Conservation (phyloP, 108 stramenopile genomes). For the Pseudonitzschia pungens region DNA sequence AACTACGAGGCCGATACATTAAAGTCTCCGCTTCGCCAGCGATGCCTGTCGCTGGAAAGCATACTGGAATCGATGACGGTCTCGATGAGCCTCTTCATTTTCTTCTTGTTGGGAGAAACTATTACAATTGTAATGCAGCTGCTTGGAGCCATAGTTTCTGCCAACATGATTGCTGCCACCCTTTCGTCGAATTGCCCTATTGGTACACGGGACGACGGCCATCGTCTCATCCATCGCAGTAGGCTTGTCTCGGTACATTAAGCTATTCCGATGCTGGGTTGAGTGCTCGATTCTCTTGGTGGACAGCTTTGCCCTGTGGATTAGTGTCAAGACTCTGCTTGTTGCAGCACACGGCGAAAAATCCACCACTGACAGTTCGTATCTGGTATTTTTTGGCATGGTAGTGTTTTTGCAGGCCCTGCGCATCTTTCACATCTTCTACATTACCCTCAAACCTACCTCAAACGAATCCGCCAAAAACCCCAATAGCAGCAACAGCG, state of each 20-base stretch:
- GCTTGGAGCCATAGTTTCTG: background rate
- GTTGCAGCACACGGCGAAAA: background rate
- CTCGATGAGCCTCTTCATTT: constrained; percentile 22
- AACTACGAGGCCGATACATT: background rate
- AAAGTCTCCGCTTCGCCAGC: background rate
- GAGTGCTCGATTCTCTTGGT: constrained; percentile 22
- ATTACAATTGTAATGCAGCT: constrained; percentile 16
- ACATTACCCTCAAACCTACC: background rate
- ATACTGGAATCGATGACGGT: constrained; percentile 33
- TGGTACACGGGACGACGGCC: constrained; percentile 20
- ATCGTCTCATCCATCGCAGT: constrained; percentile 19
- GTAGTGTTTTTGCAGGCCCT: constrained; percentile 19
- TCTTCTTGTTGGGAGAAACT: constrained; percentile 17
- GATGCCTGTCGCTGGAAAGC: background rate
- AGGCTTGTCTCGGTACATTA: constrained; percentile 8
- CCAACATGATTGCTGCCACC: constrained; percentile 5
- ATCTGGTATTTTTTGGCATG: constrained; percentile 16
- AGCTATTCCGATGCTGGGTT: constrained; percentile 14
- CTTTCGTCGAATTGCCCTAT: constrained; percentile 12
- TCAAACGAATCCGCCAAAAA: background rate
- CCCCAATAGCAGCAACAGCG: background rate
- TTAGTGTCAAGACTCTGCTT: background rate
- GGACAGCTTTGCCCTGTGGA: constrained; percentile 11
- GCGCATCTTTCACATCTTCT: constrained; percentile 34
- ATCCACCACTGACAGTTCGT: background rate